phyloP scores from a whole-genome alignment of 768 basidiomycete species.

The Suillus sp. region DNA sequence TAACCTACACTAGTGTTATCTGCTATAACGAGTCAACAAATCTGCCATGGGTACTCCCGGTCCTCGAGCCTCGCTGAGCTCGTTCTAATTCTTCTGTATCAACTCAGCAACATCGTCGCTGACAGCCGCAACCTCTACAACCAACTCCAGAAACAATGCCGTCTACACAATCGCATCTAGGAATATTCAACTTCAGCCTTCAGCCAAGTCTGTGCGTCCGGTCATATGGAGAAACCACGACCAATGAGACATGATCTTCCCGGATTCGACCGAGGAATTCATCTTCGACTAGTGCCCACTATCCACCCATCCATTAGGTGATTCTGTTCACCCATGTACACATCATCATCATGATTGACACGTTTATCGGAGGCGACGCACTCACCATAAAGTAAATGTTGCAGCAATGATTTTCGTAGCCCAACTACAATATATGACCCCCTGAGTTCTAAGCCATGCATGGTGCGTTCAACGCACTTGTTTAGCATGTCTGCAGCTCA shows the following conservation, averaged over 20 bases:
- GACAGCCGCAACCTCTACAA: conserved; percentile 12
- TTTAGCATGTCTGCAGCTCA: neutral
- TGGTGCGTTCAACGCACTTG: conserved; percentile 48
- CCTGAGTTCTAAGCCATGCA: too few relatives aligned
- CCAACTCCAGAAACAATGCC: conserved; percentile 16
- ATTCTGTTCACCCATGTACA: neutral
- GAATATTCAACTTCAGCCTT: too few relatives aligned
- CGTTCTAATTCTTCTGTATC: conserved; percentile 32
- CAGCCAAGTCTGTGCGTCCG: conserved; percentile 52
- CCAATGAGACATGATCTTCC: conserved; percentile 55
- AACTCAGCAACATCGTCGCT: conserved; percentile 4
- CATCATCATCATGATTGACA: too few relatives aligned
- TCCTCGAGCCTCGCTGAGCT: conserved; percentile 35
- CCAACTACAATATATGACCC: too few relatives aligned
- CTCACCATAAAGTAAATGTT: too few relatives aligned
- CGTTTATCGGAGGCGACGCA: too few relatives aligned
- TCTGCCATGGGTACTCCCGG: conserved; percentile 23
- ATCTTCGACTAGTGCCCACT: neutral
- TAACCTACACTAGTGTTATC: conserved; percentile 8
- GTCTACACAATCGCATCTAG: conserved; percentile 24
- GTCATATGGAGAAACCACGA: conserved; percentile 49
- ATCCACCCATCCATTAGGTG: neutral
- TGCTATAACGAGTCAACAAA: conserved; percentile 7
- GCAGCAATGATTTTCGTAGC: too few relatives aligned
- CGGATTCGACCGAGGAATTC: neutral